Evolutionary conservation across 2,329 filamentous ascomycete genomes (phyloP), one percentile per base, ranked within the genome.

Genomic region (Aspergillus hiratsukae): DNA sequence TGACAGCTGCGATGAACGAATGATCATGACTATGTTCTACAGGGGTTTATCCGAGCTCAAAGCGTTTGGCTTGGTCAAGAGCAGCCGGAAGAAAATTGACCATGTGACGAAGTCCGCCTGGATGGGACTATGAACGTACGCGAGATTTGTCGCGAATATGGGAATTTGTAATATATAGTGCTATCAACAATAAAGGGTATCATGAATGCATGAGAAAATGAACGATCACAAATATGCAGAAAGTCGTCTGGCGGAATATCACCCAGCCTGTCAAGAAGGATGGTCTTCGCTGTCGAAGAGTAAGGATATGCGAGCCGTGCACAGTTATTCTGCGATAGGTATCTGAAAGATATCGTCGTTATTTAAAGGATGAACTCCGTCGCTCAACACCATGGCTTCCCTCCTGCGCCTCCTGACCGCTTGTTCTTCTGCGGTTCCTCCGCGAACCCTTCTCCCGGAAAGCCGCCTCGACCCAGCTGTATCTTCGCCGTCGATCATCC

Each of bases 381-480:
- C 91, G 66, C 91, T 93, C 55, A 96, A 78, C 21, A 97, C 91
- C 83, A 97, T 92, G 4, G 91, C 91, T 76, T 96, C 91, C 62
- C 91, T 82, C 67, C 93, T 83, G 51, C 90, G 82, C 61, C 91
- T 82, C 58, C 91, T 80, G 58, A 92, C 78, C 53, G 87, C 83
- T 66, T 89, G 86, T 70, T 93, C 89, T 59, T 73, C 72, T 4
- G 65, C 59, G 49, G 63, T 75, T 35, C 68, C 68, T 53, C 72
- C 69, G 25, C 64, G 70, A 10, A 66, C 54, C 61, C 72, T 61
- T 61, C 69, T 61, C 52, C 70, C 59, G 68, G 66, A 59, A 69
- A 70, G 48, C 49, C 61, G 63, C 14, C 61, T 60, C 67, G 75
- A 40, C 75, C 75, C 67, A 78, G 78, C 61, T 70, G 83, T 69